Evolutionary conservation across 176 grass and related monocot species (phyloP), one percentile per base, ranked within the genome.

Genomic region (Aegilops speltoides): DNA sequence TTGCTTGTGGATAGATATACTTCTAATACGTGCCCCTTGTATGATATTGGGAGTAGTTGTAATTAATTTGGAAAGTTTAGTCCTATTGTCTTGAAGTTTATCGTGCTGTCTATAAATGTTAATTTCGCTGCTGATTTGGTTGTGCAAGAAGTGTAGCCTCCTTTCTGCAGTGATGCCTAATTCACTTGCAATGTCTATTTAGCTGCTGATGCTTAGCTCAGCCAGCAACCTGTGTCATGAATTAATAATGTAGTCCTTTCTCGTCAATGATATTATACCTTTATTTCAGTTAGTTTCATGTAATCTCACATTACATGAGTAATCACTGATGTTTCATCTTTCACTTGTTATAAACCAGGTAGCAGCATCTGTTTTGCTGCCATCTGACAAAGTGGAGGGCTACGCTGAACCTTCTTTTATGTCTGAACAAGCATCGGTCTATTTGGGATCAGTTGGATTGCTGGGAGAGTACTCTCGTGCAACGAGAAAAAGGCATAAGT

Each of bases 401-500:
- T 71, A 88, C 68, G 75, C 77, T 84, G 70, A 77, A 90, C 88
- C 34, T 86, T 95, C 76, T 90, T 95, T 92, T 92, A 92, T 92
- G 90, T 92, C 93, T 95, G 93, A 90, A 90, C 79, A 88, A 84
- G 79, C 33, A 73, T 79, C 66, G 70, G 86, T 84, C 70, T 90
- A 81, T 70, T 90, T 95, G 85, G 93, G 81, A 88, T 85, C 86
- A 82, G 59, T 88, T 85, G 86, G 82, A 81, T 92, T 92, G 88
- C 86, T 95, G 81, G 93, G 88, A 92, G 88, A 90, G 75, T 88
- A 88, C 81, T 92, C 85, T 90, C 90, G 83, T 25, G 78, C 93
- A 11, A 70, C 93, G 8, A 92, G 88, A 83, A 88, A 88, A 95
- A 95, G 86, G 76, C 71, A 88, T 19, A 86, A 85, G 81, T 61